phyloP scores from a whole-genome alignment of 805 yeast genomes.

The Yamadazyma nakazawae region DNA sequence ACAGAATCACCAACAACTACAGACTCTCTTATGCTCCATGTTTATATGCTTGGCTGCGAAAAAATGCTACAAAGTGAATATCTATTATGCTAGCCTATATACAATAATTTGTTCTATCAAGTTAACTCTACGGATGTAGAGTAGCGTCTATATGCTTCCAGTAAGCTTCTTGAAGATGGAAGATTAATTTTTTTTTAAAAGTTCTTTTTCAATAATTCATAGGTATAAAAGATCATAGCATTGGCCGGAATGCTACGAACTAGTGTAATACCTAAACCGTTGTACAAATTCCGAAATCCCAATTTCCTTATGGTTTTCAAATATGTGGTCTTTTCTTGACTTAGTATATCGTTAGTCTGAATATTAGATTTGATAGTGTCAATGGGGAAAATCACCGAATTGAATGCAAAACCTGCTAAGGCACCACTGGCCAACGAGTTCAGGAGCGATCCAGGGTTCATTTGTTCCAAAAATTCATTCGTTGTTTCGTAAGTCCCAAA shows the following conservation, averaged over 20 bases:
- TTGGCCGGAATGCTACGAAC: slow-evolving; percentile 85
- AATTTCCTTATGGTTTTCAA: slow-evolving; percentile 31
- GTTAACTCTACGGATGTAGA: too few relatives aligned
- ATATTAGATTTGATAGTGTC: slow-evolving; percentile 87
- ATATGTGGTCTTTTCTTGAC: slow-evolving; percentile 5
- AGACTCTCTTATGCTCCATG: too few relatives aligned
- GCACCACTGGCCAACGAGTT: slow-evolving; percentile 76
- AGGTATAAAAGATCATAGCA: slow-evolving; percentile 78
- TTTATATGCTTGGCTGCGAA: background rate
- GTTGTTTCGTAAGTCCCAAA: slow-evolving; percentile 80
- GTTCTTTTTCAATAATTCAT: slow-evolving; percentile 55
- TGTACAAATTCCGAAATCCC: slow-evolving; percentile 72
- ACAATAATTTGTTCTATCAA: background rate
- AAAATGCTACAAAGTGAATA: background rate
- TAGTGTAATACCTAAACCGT: slow-evolving; percentile 82
- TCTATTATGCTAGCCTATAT: background rate
- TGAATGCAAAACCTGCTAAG: slow-evolving; percentile 78
- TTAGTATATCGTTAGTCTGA: slow-evolving; percentile 54
- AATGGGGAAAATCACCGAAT: slow-evolving; percentile 78
- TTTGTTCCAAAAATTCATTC: slow-evolving; percentile 33
- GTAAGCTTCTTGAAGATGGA: background rate
- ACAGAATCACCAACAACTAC: background rate
- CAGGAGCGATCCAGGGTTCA: slow-evolving; percentile 29
- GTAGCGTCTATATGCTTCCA: background rate
- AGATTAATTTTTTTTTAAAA: background rate